Percentiles rank a stretch among this genome's conserved stretches.
These are phyloP conservation scores for Glarea lozoyensis DNA, from an alignment of 495 filamentous ascomycete species.

Conservation along the genomic window DNA sequence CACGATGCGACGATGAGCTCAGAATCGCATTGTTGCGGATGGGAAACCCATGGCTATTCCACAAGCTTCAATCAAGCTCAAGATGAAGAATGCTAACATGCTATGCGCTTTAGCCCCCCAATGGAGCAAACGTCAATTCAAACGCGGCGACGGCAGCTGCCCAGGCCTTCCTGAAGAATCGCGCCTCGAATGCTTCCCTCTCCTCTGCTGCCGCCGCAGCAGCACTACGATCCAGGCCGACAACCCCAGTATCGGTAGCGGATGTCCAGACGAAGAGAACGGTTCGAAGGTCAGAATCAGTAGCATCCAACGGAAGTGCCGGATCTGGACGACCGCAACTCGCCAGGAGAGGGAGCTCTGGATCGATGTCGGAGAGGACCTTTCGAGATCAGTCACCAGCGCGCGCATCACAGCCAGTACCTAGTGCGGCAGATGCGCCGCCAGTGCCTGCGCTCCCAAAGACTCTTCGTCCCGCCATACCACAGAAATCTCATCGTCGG, in stretches of 20 bases:
- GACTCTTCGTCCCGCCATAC: constrained; percentile 23
- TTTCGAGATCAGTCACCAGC: constrained; percentile 66
- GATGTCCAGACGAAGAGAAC: constrained; percentile 85
- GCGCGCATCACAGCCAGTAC: constrained; percentile 22
- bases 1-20: constrained; percentile 7
- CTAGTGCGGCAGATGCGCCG: constrained; percentile 41
- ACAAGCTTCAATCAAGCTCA: not conserved
- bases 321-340: constrained; percentile 33
- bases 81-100: constrained; percentile 15
- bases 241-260: constrained; percentile 66
- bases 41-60: not conserved
- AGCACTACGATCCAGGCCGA: constrained; percentile 66
- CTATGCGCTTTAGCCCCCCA: constrained; percentile 44
- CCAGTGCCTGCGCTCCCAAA: constrained; percentile 67
- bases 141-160: constrained; percentile 68
- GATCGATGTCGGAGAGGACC: constrained; percentile 78
- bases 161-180: constrained; percentile 66
- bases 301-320: constrained; percentile 54
- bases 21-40: constrained; percentile 6
- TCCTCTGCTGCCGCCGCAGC: constrained; percentile 80
- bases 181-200: constrained; percentile 53
- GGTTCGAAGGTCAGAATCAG: constrained; percentile 57
- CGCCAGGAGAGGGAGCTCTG: constrained; percentile 56
- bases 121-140: constrained; percentile 52
- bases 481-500: constrained; percentile 29